Conservation (phyloP, 1,284 basidiomycete species). For the Ustilago tritici region DNA sequence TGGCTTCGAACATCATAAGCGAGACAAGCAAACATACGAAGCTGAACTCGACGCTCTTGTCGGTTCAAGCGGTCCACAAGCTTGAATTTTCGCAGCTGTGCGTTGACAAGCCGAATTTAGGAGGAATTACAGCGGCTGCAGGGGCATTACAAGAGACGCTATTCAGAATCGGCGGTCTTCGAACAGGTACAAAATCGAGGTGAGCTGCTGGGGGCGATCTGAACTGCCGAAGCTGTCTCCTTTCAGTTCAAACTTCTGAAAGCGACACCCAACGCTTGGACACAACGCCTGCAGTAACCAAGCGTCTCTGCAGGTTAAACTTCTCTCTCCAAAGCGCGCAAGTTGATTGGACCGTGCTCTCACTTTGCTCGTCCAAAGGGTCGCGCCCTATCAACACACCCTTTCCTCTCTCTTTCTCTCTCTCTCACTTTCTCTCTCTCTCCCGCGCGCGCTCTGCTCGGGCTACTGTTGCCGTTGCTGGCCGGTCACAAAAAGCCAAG, state of each 20-base stretch:
- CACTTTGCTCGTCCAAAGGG: not conserved
- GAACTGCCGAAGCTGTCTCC: too few species aligned
- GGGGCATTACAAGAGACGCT: slow-evolving; percentile 11
- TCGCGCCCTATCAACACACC: not conserved
- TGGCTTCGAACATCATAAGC: too few species aligned
- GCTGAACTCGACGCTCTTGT: slow-evolving; percentile 1
- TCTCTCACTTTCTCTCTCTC: not conserved
- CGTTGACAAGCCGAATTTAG: slow-evolving; percentile 26
- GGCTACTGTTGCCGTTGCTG: slow-evolving; percentile 42
- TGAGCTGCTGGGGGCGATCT: not conserved
- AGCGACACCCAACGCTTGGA: not conserved
- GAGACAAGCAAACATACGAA: not conserved
- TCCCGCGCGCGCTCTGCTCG: slow-evolving; percentile 8
- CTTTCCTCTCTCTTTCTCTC: not conserved
- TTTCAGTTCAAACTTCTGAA: slow-evolving; percentile 3
- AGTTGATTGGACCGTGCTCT: slow-evolving; percentile 45
- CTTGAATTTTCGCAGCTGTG: not conserved
- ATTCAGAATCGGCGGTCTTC: slow-evolving; percentile 24
- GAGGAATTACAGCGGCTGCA: slow-evolving; percentile 29
- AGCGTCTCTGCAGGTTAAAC: not conserved
- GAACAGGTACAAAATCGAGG: slow-evolving; percentile 1
- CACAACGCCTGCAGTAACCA: not conserved
- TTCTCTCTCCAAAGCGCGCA: slow-evolving; percentile 31
- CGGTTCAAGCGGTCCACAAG: slow-evolving; percentile 29
- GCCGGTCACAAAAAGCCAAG: slow-evolving; percentile 20